phyloP scores from a whole-genome alignment of 2,329 filamentous ascomycete genomes.

The Neopestalotiopsis rosae region DNA sequence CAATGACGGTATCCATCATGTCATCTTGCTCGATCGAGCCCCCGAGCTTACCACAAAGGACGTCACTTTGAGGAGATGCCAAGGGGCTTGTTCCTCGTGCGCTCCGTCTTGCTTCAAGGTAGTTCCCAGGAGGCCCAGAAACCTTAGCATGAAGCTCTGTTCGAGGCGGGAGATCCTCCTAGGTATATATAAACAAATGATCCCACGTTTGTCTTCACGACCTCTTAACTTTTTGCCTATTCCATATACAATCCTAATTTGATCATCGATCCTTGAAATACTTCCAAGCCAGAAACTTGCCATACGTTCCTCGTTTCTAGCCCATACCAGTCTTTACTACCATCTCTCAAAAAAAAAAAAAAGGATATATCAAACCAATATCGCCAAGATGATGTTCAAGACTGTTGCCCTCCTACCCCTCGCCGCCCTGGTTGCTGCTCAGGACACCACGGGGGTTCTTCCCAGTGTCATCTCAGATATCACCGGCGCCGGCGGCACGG shows the following conservation, averaged over 20 bases:
- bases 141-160: neutral
- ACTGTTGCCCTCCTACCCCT: slow-evolving; percentile 3
- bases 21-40: slow-evolving; percentile 8
- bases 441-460: slow-evolving; percentile 4
- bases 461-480: neutral
- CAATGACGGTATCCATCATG: slow-evolving; percentile 5
- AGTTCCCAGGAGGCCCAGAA: neutral
- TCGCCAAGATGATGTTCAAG: slow-evolving; percentile 1
- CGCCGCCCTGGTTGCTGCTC: neutral
- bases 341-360: neutral
- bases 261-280: neutral
- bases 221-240: neutral
- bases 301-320: neutral
- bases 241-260: neutral
- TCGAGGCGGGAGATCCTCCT: neutral
- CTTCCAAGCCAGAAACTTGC: neutral
- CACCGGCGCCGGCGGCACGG: slow-evolving; percentile 1
- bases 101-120: neutral
- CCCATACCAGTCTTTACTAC: neutral
- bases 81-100: slow-evolving; percentile 7
- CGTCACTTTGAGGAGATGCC: slow-evolving; percentile 3
- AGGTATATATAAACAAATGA: neutral
- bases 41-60: neutral
- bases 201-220: neutral
- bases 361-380: neutral